Percentiles rank a stretch among this genome's conserved stretches.
These are phyloP conservation scores for Perilla frutescens DNA, from an alignment of 257 asterid genomes.

Conservation along the genomic window DNA sequence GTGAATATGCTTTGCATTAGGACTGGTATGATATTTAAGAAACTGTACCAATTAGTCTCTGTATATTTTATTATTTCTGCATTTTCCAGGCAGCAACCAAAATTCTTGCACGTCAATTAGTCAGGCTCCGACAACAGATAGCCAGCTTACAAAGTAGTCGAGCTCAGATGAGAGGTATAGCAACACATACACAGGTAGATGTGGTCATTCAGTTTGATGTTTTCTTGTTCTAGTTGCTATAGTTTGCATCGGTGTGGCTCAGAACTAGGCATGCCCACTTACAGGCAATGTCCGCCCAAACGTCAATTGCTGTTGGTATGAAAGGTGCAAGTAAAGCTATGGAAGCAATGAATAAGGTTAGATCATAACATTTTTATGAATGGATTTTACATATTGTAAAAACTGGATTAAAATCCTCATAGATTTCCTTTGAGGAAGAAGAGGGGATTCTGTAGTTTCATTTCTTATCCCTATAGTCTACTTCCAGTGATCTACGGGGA, in stretches of 20 bases:
- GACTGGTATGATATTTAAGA: not conserved
- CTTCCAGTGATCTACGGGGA: not conserved
- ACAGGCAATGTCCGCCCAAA: constrained; percentile 93
- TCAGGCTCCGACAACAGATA: constrained; percentile 92
- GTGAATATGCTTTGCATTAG: not conserved
- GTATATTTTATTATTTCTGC: constrained; percentile 22
- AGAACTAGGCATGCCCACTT: constrained; percentile 14
- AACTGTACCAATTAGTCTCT: not conserved
- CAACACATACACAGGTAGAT: constrained; percentile 84
- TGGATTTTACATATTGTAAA: not conserved
- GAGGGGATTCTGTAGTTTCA: not conserved
- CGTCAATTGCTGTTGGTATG: constrained; percentile 92
- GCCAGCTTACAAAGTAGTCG: constrained; percentile 92
- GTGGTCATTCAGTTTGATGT: constrained; percentile 20
- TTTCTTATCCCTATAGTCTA: not conserved
- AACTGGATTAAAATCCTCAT: not conserved
- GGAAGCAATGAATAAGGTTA: constrained; percentile 89
- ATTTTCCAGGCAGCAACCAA: constrained; percentile 77
- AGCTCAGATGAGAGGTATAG: constrained; percentile 95
- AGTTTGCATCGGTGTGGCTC: constrained; percentile 6
- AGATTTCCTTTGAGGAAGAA: not conserved
- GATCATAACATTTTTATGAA: not conserved
- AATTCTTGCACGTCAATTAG: constrained; percentile 83
- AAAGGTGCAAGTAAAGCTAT: constrained; percentile 96
- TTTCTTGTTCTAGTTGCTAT: constrained; percentile 8